Percentiles rank a stretch among this genome's conserved stretches.
These are phyloP conservation scores for Castanopsis chinensis DNA, from an alignment of 306 rosid genomes.

Conservation along the genomic window DNA sequence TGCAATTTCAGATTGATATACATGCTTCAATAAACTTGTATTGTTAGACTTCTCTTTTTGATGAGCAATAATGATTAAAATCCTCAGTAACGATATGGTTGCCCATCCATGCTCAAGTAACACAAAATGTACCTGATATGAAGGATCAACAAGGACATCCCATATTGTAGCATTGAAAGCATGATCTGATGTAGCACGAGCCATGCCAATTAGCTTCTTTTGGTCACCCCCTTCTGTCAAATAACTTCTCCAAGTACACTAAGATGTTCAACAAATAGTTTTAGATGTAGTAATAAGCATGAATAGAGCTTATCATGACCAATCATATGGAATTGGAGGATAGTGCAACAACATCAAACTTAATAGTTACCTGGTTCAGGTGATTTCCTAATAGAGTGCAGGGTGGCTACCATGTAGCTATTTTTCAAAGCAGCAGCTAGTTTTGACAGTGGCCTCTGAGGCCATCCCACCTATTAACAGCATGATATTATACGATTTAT, in stretches of 20 bases:
- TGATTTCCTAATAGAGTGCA: conserved; percentile 67
- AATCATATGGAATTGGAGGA: conserved; percentile 18
- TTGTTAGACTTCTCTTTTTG: not conserved
- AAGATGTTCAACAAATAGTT: conserved; percentile 78
- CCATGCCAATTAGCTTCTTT: conserved; percentile 90
- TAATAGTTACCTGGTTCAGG: conserved; percentile 75
- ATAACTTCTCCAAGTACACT: conserved; percentile 98
- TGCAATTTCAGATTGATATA: conserved; percentile 8
- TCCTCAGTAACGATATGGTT: not conserved
- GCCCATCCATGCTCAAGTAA: conserved; percentile 9
- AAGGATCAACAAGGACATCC: conserved; percentile 97
- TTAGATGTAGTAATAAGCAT: conserved; percentile 40
- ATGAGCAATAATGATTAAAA: not conserved
- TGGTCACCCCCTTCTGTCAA: conserved; percentile 84
- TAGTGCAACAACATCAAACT: conserved; percentile 23
- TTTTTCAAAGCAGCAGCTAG: conserved; percentile 85
- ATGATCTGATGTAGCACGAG: conserved; percentile 98
- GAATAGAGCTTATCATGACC: conserved; percentile 28
- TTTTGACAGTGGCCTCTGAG: conserved; percentile 80
- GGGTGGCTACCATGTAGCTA: conserved; percentile 86
- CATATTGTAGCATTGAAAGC: conserved; percentile 98
- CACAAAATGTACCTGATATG: conserved; percentile 64
- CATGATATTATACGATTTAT: conserved; percentile 15
- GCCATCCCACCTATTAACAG: conserved; percentile 86
- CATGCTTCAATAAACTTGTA: not conserved